Evolutionary conservation across 768 basidiomycete species (phyloP).

Genomic region (Panellus pusillus): DNA sequence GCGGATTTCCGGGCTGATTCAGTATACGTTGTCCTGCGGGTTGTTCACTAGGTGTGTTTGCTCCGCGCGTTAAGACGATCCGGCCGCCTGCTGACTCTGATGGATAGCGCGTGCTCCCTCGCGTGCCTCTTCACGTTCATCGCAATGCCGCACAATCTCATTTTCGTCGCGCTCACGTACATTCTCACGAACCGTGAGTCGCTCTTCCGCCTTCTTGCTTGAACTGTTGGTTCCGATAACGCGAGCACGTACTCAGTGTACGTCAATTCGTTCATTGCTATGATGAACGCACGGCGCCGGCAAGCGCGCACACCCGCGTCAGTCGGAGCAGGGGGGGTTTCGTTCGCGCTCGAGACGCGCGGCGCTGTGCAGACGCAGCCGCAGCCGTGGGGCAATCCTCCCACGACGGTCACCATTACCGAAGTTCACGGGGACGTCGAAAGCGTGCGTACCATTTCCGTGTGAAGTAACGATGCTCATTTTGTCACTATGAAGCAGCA

Average conservation of each 20-base stretch:
- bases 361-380: neutral
- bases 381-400: neutral
- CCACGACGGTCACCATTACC: too few species aligned
- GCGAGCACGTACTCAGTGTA: slow-evolving; percentile 40
- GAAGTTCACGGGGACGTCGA: too few species aligned
- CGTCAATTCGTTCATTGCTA: slow-evolving; percentile 41
- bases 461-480: too few species aligned
- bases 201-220: neutral
- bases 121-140: slow-evolving; percentile 47
- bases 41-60: too few species aligned
- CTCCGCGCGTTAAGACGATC: too few species aligned
- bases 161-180: slow-evolving; percentile 44
- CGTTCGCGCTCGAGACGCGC: neutral
- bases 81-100: too few species aligned
- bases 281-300: slow-evolving; percentile 22
- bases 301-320: neutral
- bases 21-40: slow-evolving; percentile 36
- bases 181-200: slow-evolving; percentile 44
- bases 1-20: slow-evolving; percentile 16
- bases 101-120: slow-evolving; percentile 42
- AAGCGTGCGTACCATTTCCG: too few species aligned
- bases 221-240: neutral
- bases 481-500: too few species aligned
- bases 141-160: slow-evolving; percentile 42
- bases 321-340: neutral